Base-by-base conservation (phyloP, 2,329 filamentous ascomycete species). In the Ascochyta fabae region DNA sequence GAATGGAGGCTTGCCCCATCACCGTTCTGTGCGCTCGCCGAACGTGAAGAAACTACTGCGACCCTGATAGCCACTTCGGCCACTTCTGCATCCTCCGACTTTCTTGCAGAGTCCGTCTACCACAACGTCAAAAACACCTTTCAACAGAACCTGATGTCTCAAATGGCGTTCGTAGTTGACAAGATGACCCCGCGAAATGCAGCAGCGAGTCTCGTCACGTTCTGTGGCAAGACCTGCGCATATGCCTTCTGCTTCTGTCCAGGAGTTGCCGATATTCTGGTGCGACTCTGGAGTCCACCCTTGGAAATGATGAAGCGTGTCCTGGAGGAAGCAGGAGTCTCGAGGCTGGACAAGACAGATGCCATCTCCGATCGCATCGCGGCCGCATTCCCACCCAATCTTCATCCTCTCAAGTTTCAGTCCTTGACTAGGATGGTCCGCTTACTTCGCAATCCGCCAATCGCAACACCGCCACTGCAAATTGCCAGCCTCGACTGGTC, bases 211-310 rank as follows among this genome's bases (percentile, higher is more conserved):
- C 61, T 80, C 23, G 90, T 96, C 54, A 89, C 89, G 27, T 96
- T 96, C 72, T 92, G 91, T 49, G 93, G 91, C 56, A 96, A 95
- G 76, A 91, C 92, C 4, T 94, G 90, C 69, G 92, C 93, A 2
- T 96, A 96, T 74, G 92, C 91, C 27, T 96, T 96, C 75, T 95
- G 94, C 77, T 97, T 96, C 68, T 93, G 91, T 26, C 91, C 92
- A 0, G 91, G 91, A 4, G 85, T 96, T 50, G 89, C 91, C 7
- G 92, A 96, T 68, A 85, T 96, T 46, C 81, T 96, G 44, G 85
- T 94, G 24, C 86, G 92, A 15, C 79, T 96, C 5, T 96, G 93
- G 92, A 86, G 85, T 34, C 81, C 91, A 19, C 85, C 87, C 2
- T 79, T 88, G 3, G 86, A 88, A 53, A 79, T 86, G 38, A 82